Conservation (phyloP, 192 early-diverging fungal species). For the Umbelopsis vinacea region DNA sequence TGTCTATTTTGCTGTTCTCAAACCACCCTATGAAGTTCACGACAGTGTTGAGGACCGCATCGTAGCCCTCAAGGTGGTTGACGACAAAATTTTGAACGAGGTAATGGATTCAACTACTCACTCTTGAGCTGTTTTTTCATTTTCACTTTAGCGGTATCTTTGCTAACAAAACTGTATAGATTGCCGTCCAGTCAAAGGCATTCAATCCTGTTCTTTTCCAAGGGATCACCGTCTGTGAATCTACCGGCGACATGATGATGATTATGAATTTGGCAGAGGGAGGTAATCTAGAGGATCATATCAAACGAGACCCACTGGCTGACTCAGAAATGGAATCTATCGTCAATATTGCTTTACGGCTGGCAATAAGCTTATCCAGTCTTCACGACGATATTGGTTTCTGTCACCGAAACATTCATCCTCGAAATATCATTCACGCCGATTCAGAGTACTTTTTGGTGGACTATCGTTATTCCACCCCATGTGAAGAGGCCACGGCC, state of each 20-base stretch:
- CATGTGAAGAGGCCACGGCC: slow-evolving; percentile 27
- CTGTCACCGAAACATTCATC: slow-evolving; percentile 39
- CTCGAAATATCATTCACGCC: slow-evolving; percentile 39
- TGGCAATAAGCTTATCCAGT: slow-evolving; percentile 36
- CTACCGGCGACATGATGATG: slow-evolving; percentile 44
- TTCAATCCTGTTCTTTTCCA: slow-evolving; percentile 40
- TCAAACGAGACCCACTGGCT: slow-evolving; percentile 32
- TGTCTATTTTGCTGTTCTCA: slow-evolving; percentile 40
- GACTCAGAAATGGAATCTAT: slow-evolving; percentile 40
- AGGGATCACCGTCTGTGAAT: slow-evolving; percentile 46
- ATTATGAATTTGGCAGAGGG: slow-evolving; percentile 44
- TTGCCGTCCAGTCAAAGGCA: slow-evolving; percentile 33
- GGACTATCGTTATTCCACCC: slow-evolving; percentile 40
- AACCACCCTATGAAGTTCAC: slow-evolving; percentile 36
- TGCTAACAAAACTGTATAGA: background rate
- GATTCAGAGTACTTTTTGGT: slow-evolving; percentile 43
- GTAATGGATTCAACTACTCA: slow-evolving; percentile 19
- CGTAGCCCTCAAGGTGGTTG: slow-evolving; percentile 36
- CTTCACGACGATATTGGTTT: slow-evolving; percentile 31
- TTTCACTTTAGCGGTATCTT: background rate
- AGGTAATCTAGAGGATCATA: slow-evolving; percentile 40
- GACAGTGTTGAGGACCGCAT: slow-evolving; percentile 31
- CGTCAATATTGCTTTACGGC: slow-evolving; percentile 35
- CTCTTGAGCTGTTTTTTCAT: background rate
- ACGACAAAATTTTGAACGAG: slow-evolving; percentile 44